Percentiles rank a stretch among this genome's conserved stretches.
These are phyloP conservation scores for Colletotrichum chrysophilum DNA, from an alignment of 2,329 filamentous ascomycete species.

Conservation along the genomic window DNA sequence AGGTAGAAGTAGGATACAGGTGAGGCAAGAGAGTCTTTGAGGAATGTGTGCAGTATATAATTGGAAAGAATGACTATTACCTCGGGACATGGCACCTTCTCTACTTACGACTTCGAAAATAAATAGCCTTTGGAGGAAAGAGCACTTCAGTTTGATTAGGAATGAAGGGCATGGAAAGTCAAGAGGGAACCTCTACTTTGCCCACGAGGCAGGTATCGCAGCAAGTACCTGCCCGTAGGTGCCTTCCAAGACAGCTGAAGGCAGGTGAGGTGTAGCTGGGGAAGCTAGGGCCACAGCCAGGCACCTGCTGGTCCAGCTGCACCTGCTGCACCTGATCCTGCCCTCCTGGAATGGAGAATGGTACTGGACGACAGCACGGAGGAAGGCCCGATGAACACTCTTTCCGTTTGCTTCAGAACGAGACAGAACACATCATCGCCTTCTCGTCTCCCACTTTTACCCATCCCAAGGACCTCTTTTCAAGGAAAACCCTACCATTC, in stretches of 20 bases:
- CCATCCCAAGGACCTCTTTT: not conserved
- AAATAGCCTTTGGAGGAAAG: not conserved
- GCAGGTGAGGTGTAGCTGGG: not conserved
- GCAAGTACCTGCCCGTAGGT: not conserved
- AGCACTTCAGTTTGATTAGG: not conserved
- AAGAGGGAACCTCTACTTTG: not conserved
- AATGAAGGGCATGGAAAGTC: not conserved
- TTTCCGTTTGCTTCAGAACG: not conserved
- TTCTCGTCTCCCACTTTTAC: not conserved
- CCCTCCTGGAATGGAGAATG: not conserved
- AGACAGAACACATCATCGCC: not conserved
- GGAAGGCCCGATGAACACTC: not conserved
- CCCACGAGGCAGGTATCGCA: not conserved
- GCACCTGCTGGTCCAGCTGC: slow-evolving; percentile 3
- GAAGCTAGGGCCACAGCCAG: slow-evolving; percentile 5
- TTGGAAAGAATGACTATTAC: not conserved
- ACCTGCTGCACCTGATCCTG: not conserved
- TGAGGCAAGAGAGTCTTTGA: not conserved
- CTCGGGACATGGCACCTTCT: not conserved
- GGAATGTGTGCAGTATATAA: not conserved
- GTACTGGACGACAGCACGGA: not conserved
- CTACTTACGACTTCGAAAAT: not conserved
- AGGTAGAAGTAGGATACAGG: not conserved
- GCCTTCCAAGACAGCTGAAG: not conserved
- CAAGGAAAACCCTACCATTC: not conserved